Conservation (phyloP, 129 eudicot genomes). For the Cynara cardunculus region DNA sequence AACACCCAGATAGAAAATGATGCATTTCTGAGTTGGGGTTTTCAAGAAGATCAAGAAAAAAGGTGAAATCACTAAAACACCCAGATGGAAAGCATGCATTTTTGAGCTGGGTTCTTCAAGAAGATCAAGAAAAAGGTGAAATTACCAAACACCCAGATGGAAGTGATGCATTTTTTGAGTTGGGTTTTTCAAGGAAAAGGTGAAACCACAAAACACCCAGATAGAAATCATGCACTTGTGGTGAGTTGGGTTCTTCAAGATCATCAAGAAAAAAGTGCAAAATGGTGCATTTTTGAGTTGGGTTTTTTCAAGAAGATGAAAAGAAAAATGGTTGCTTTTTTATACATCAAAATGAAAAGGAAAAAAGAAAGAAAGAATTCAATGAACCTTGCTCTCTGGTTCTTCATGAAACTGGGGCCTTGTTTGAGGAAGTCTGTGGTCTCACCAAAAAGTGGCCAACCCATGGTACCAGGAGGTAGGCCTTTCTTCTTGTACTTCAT, state of each 20-base stretch:
- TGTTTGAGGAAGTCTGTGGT: constrained; percentile 92
- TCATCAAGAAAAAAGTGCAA: neutral
- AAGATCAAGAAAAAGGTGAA: neutral
- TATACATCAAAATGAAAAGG: neutral
- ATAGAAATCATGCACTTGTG: neutral
- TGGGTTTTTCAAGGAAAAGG: constrained; percentile 21
- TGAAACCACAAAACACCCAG: constrained; percentile 14
- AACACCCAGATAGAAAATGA: constrained; percentile 6
- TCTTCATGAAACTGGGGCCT: constrained; percentile 94
- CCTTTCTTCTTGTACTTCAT: constrained; percentile 80
- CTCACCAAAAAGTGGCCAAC: constrained; percentile 99
- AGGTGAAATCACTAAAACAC: constrained; percentile 3
- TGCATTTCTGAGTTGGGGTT: constrained; percentile 16
- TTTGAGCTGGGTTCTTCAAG: constrained; percentile 10
- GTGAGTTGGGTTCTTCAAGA: neutral
- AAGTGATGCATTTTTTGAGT: neutral
- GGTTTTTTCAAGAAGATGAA: neutral
- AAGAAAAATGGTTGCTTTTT: neutral
- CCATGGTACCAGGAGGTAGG: constrained; percentile 99
- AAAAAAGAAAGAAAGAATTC: neutral
- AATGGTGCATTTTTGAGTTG: neutral
- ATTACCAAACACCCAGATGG: too few species aligned
- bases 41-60: constrained; percentile 11
- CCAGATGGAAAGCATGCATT: constrained; percentile 7
- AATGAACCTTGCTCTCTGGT: constrained; percentile 97